Base-by-base conservation (phyloP, 441 rosid species). In the Populus tomentosa region DNA sequence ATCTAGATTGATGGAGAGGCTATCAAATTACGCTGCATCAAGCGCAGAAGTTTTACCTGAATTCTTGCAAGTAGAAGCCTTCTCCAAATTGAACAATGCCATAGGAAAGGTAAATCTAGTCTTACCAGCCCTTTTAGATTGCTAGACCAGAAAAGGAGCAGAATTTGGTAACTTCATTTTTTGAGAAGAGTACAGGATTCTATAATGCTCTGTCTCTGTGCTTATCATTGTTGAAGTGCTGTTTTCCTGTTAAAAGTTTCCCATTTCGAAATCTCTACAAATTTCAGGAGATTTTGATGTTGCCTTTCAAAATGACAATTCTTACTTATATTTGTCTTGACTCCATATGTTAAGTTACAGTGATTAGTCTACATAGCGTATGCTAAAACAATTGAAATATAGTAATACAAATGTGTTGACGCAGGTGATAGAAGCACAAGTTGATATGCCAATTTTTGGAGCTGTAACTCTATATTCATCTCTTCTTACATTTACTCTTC, bases 371-470 rank as follows among this genome's bases (percentile, higher is more conserved):
- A 14, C 20, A 46, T 46, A 16, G 59, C n/a, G 0, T 4, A 50
- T 50, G n/a, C 6, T 50, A 16, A 50, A 50, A 50, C n/a, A 14
- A 50, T 50, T 50, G 20, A 14, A 50, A 50, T 50, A 14, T 50
- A 50, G 2, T 50, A 50, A 14, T 65, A 4, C 69, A 6, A 13
- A 5, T 71, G 6, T 77, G 80, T 82, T 84, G 83, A 74, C 81
- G 82, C 91, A 96, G 98, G 98, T 96, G 85, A 90, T 96, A 77
- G 98, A 96, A 88, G 97, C 97, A 74, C 99, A 96, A 77, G 87
- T 84, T 65, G 97, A 96, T 84, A 94, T 96, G 99, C 97, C 98
- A 20, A 86, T 88, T 72, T 85, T 91, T 81, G 96, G 98, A 88
- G 97, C 97, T 80, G 95, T 93, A 81, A 91, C 97, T 75, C 85